A percentile compares a stretch with the other conserved stretches of the same genome.
Evolutionary conservation across 2,329 filamentous ascomycete species (phyloP).

Genomic region (Fulvia fulva): DNA sequence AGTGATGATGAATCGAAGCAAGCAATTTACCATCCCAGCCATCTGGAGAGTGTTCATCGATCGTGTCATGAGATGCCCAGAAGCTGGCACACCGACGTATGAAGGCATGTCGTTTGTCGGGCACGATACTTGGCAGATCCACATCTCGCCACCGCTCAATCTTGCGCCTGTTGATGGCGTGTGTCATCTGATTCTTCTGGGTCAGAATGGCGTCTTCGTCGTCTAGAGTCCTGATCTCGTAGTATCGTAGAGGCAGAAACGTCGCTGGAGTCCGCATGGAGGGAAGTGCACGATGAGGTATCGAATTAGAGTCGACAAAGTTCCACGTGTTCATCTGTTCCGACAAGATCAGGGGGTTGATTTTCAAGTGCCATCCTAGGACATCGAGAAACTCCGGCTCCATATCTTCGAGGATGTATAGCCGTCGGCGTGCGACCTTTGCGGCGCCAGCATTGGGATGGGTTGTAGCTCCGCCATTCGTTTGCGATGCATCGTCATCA

Average conservation of each 20-base stretch:
- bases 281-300: constrained; percentile 20
- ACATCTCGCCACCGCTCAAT: constrained; percentile 23
- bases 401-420: constrained; percentile 27
- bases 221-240: constrained; percentile 21
- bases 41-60: background rate
- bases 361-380: constrained; percentile 18
- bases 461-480: background rate
- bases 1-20: background rate
- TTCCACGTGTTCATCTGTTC: constrained; percentile 28
- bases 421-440: constrained; percentile 4
- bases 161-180: constrained; percentile 22
- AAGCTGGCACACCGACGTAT: constrained; percentile 23
- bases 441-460: background rate
- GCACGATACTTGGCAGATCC: constrained; percentile 12
- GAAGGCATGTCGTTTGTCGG: constrained; percentile 18
- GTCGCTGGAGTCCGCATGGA: constrained; percentile 17
- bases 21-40: constrained; percentile 12
- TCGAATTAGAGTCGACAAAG: constrained; percentile 21
- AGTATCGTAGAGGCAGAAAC: constrained; percentile 23
- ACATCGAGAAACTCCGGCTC: constrained; percentile 22
- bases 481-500: background rate
- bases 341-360: constrained; percentile 24
- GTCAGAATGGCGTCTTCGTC: constrained; percentile 7
- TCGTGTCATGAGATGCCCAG: constrained; percentile 15
- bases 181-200: constrained; percentile 18